Evolutionary conservation across 768 basidiomycete species (phyloP), one percentile per base, ranked within the genome.

Genomic region (Russula lepida): DNA sequence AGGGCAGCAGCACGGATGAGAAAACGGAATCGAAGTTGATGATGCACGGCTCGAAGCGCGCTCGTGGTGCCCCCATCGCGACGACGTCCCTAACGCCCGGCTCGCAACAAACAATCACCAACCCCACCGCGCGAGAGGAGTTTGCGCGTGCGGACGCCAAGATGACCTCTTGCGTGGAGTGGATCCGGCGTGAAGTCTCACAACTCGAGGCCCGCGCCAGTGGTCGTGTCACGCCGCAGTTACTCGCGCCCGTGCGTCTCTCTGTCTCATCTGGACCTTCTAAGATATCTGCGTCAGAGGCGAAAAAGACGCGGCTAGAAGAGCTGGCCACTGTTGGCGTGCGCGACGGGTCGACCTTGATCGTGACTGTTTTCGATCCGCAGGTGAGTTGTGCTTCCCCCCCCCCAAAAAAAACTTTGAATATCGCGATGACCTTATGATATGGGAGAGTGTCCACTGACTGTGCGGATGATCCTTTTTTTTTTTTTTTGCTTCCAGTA

Each of bases 271-370:
- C 39, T 62, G 63, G 30, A n/a, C n/a, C 49, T 19, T n/a, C 49
- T 6, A n/a, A 9, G 11, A 12, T 19, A 11, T 56, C 5, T 61
- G 64, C n/a, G 61, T 59, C 33, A 61, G 57, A 3, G 57, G 72
- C 3, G 70, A 27, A 77, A 47, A 76, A 71, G 47, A 25, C 35
- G 37, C 66, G 64, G 41, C 71, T 93, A 39, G 84, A 90, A 44
- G 86, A 90, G 56, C 69, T 92, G 27, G 86, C 91, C 1, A 91
- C 90, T 0, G 81, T 93, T 21, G 90, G 91, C 8, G 83, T 93
- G 41, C 77, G 85, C 63, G 88, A 93, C 55, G 91, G 91, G 0
- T 81, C 86, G 6, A 79, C 80, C 56, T 73, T 93, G 59, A 64
- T 92, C 27, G 77, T 93, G 12, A 89, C 88, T 4, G 76, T 89